Evolutionary conservation across 768 basidiomycete genomes (phyloP).

Genomic region (Leccinellum rugosiceps): DNA sequence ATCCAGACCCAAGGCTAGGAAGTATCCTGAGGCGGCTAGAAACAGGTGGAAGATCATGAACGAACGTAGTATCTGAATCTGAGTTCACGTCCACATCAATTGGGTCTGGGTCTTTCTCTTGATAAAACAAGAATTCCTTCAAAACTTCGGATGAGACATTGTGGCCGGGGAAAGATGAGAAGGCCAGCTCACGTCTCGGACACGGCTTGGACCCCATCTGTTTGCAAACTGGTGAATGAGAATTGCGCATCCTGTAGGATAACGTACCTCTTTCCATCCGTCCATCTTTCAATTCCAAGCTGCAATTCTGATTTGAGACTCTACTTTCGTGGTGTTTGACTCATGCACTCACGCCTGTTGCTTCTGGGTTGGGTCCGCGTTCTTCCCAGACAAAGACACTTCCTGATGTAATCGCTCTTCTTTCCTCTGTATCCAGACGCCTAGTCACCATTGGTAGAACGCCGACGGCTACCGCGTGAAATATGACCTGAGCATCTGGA

Average conservation of each 20-base stretch:
- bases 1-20: slow-evolving; percentile 31
- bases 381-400: slow-evolving; percentile 85
- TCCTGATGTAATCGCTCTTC: slow-evolving; percentile 65
- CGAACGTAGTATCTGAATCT: slow-evolving; percentile 51
- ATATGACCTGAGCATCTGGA: slow-evolving; percentile 68
- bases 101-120: slow-evolving; percentile 59
- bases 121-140: slow-evolving; percentile 77
- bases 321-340: slow-evolving; percentile 1
- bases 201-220: slow-evolving; percentile 77
- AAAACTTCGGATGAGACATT: slow-evolving; percentile 7
- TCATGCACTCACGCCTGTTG: slow-evolving; percentile 52
- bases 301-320: slow-evolving; percentile 23
- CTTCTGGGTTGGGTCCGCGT: slow-evolving; percentile 62
- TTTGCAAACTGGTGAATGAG: slow-evolving; percentile 5
- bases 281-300: slow-evolving; percentile 82
- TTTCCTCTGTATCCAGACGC: slow-evolving; percentile 73
- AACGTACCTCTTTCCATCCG: slow-evolving; percentile 55
- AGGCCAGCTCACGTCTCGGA: slow-evolving; percentile 57
- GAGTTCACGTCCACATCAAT: slow-evolving; percentile 47
- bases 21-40: slow-evolving; percentile 3
- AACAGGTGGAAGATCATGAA: slow-evolving; percentile 2
- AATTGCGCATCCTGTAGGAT: background rate
- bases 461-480: slow-evolving; percentile 62
- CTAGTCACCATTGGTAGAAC: slow-evolving; percentile 65
- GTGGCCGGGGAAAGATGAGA: background rate